Evolutionary conservation across 116 monocot species (phyloP).

Genomic region (Cymodocea nodosa): DNA sequence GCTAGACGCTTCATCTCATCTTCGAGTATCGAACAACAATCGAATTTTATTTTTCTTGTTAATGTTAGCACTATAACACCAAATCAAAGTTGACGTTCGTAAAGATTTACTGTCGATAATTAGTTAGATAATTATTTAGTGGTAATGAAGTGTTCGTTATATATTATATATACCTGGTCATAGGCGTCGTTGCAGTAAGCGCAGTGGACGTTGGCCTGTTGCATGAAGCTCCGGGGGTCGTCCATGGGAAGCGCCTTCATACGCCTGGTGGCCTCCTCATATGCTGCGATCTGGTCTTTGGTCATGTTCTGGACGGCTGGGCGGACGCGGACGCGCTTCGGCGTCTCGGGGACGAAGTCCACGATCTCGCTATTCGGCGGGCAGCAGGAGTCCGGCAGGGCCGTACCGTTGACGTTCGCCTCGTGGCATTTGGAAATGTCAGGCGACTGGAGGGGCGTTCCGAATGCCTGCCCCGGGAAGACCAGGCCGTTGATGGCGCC

Average conservation of each 20-base stretch:
- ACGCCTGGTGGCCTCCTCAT: conserved; percentile 10
- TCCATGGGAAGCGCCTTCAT: conserved; percentile 23
- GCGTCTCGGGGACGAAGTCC: conserved; percentile 15
- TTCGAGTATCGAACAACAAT: too few relatives aligned
- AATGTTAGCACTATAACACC: too few relatives aligned
- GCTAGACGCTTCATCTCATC: too few relatives aligned
- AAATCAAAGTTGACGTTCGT: too few relatives aligned
- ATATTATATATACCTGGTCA: too few relatives aligned
- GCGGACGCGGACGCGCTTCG: conserved; percentile 16
- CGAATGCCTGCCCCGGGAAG: neutral
- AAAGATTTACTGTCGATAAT: too few relatives aligned
- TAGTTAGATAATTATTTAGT: too few relatives aligned
- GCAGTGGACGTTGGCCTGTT: conserved; percentile 41
- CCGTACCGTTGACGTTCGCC: neutral
- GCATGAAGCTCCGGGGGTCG: conserved; percentile 34
- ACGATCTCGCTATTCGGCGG: neutral
- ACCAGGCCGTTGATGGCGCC: neutral
- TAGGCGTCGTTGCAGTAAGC: conserved; percentile 44
- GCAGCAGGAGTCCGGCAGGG: neutral
- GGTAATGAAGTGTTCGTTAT: too few relatives aligned
- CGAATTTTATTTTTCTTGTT: too few relatives aligned
- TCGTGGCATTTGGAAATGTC: conserved; percentile 1
- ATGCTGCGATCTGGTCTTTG: conserved; percentile 26
- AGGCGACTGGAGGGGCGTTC: neutral
- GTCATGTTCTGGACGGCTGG: conserved; percentile 19